Percentiles rank a stretch among this genome's conserved stretches.
Conservation (phyloP, 805 yeast species). For the Ascoidea tarda region DNA sequence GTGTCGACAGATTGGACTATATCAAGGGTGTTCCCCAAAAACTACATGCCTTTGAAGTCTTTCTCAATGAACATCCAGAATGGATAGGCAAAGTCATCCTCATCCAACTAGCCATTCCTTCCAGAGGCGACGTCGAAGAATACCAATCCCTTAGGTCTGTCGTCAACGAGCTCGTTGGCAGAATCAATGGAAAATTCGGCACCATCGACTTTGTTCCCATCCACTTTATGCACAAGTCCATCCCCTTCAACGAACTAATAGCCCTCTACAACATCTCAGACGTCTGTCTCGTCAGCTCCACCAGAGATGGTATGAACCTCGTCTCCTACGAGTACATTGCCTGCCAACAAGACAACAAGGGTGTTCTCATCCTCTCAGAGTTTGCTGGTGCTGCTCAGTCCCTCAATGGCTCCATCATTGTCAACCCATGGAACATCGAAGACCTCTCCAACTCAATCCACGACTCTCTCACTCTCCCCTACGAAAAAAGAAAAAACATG, state of each 20-base stretch:
- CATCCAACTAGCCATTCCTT: conserved; percentile 95
- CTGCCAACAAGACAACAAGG: conserved; percentile 77
- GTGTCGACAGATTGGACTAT: conserved; percentile 92
- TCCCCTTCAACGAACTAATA: conserved; percentile 83
- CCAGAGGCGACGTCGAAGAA: conserved; percentile 96
- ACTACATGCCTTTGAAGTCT: conserved; percentile 89
- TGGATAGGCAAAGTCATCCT: conserved; percentile 96
- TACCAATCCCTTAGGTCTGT: conserved; percentile 87
- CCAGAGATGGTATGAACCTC: conserved; percentile 97
- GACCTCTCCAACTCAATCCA: conserved; percentile 77
- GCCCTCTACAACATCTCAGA: conserved; percentile 78
- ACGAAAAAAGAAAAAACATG: conserved; percentile 65
- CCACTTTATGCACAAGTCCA: conserved; percentile 87
- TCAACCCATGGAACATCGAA: conserved; percentile 98
- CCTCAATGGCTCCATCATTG: conserved; percentile 82
- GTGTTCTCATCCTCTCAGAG: conserved; percentile 79
- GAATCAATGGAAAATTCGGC: conserved; percentile 93
- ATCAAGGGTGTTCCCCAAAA: conserved; percentile 98
- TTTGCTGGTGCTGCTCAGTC: conserved; percentile 99
- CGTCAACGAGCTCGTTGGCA: conserved; percentile 91
- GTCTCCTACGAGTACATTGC: conserved; percentile 96
- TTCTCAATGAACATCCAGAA: conserved; percentile 85
- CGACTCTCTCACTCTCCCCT: conserved; percentile 76
- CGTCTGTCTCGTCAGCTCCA: conserved; percentile 83
- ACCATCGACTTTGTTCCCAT: conserved; percentile 96